Base-by-base conservation (phyloP, 352 stramenopile species). In the Pythium brassicae region DNA sequence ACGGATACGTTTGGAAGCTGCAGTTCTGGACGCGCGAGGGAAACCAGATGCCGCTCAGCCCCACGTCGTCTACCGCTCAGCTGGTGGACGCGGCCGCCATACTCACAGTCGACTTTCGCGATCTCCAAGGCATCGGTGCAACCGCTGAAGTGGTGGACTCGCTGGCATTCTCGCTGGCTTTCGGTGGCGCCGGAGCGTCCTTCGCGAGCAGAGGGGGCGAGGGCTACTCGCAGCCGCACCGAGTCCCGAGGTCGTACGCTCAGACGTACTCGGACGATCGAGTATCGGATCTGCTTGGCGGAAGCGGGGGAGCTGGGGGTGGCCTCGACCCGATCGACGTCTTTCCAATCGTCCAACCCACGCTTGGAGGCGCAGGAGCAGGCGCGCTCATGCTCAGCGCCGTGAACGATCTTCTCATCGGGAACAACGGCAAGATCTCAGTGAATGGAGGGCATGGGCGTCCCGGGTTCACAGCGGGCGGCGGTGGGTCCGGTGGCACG, bases 401-500 rank as follows among this genome's bases (percentile, higher is more conserved):
- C 2, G 60, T 96, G 7, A 99, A 98, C 65, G 96, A 99, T 60
- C 86, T 99, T 19, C 64, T 94, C 5, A 72, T 99, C 8, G 93
- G 91, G 0, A 62, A 65, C 0, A 87, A 86, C 57, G 83, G 72
- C 14, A 68, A 69, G 19, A 71, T 99, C 39, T 74, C 64, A 20
- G 89, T 90, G 1, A 89, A 97, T 35, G 86, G 86, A 8, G 81
- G 66, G 0, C 53, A 65, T 10, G 86, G 85, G 7, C 65, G 70
- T 17, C 56, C 67, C 19, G 82, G 68, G 1, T 87, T 71, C 53
- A 85, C 71, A 7, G 78, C 79, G 22, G 83, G 80, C 20, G 75
- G 78, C 44, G 76, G 76, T 4, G 83, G 83, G 5, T 80, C 83
- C 10, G 78, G 66, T 20, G 76, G 79, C 4, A 77, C 59, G 2